phyloP scores from a whole-genome alignment of 176 grass and related monocot genomes.

The Echinochloa phyllopogon region DNA sequence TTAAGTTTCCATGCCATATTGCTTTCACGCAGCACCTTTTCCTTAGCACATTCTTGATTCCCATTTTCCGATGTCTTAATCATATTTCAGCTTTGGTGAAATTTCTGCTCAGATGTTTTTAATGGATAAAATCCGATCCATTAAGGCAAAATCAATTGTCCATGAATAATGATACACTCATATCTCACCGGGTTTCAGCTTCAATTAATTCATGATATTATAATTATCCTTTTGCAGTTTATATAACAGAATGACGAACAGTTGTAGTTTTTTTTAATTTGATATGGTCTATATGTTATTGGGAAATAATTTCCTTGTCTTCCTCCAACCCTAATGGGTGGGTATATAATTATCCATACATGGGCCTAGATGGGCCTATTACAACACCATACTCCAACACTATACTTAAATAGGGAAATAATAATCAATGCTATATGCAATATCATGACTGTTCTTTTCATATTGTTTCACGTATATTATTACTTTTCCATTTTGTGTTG shows the following conservation, averaged over 20 bases:
- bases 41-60: not conserved
- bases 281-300: constrained; percentile 3
- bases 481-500: not conserved
- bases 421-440: not conserved
- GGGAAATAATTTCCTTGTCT: no score
- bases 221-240: constrained; percentile 14
- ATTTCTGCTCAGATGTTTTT: not conserved
- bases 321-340: no score
- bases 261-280: not conserved
- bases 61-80: not conserved
- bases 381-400: no score
- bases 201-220: not conserved
- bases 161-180: not conserved
- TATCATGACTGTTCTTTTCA: not conserved
- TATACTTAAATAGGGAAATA: not conserved
- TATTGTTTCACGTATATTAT: not conserved
- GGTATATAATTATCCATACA: no score
- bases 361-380: no score
- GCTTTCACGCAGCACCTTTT: not conserved
- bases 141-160: constrained; percentile 28
- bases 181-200: constrained; percentile 16
- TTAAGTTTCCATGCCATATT: not conserved
- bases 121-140: not conserved
- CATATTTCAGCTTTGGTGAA: not conserved
- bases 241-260: not conserved